Evolutionary conservation across 768 basidiomycete species (phyloP).

Genomic region (Grammothele lineata): DNA sequence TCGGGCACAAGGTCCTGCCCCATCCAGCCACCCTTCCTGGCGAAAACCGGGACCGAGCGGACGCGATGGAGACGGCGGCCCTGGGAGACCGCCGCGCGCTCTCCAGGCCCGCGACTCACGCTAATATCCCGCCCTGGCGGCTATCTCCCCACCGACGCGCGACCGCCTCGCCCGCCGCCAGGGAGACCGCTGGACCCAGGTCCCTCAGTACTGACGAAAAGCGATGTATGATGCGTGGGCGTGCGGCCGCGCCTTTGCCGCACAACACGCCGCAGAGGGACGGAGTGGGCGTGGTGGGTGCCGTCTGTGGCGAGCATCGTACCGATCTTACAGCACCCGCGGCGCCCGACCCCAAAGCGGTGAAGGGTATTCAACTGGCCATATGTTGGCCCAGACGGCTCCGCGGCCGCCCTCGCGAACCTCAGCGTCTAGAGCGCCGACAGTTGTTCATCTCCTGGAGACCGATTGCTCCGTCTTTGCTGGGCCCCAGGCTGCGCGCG

Average conservation of each 20-base stretch:
- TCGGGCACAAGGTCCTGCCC: no score
- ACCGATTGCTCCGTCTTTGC: no score
- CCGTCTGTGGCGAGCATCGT: not conserved
- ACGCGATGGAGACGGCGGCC: conserved; percentile 3
- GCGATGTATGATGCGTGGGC: conserved; percentile 13
- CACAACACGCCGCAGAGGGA: conserved; percentile 8
- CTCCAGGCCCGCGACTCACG: conserved; percentile 10
- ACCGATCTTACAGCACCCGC: no score
- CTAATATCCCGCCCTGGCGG: conserved; percentile 13
- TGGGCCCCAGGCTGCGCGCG: not conserved
- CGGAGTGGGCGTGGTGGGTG: conserved; percentile 10
- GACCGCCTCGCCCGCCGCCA: not conserved
- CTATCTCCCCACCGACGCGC: conserved; percentile 11
- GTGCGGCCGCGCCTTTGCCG: conserved; percentile 2
- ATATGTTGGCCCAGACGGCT: no score
- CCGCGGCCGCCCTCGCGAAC: no score
- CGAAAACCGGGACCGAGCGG: not conserved
- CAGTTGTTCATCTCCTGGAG: no score
- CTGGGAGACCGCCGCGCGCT: conserved; percentile 3
- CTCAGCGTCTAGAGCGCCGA: no score
- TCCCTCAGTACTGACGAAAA: conserved; percentile 4
- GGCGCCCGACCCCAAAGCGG: no score
- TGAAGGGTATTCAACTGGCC: no score
- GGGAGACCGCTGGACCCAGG: no score
- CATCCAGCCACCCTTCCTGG: conserved; percentile 1